These are phyloP conservation scores for Backusella circina DNA, from an alignment of 192 early-diverging fungal species.

Conservation along the genomic window DNA sequence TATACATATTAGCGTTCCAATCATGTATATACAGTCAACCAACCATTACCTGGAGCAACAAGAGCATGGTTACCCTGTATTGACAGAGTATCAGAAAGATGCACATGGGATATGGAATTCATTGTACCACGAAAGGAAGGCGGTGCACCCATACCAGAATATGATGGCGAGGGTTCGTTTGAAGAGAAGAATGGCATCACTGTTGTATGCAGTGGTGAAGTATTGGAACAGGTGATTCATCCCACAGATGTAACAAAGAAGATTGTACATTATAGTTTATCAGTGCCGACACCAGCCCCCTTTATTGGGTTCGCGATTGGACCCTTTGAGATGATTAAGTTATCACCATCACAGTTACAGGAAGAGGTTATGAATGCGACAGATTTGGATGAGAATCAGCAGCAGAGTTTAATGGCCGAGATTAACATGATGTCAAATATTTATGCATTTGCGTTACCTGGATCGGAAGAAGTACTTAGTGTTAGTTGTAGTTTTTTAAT, in stretches of 20 bases:
- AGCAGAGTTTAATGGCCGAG: slow-evolving; percentile 35
- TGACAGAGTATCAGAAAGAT: slow-evolving; percentile 59
- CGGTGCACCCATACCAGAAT: slow-evolving; percentile 20
- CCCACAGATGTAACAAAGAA: slow-evolving; percentile 54
- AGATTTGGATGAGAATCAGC: slow-evolving; percentile 30
- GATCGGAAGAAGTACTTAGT: slow-evolving; percentile 56
- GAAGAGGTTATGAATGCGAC: slow-evolving; percentile 28
- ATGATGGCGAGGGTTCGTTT: slow-evolving; percentile 37
- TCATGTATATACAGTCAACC: slow-evolving; percentile 66
- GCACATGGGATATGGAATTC: slow-evolving; percentile 80
- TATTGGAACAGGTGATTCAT: slow-evolving; percentile 61
- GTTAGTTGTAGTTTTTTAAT: slow-evolving; percentile 59
- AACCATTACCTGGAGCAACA: slow-evolving; percentile 60
- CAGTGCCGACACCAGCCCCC: slow-evolving; percentile 65
- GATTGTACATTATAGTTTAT: slow-evolving; percentile 66
- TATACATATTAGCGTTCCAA: slow-evolving; percentile 36
- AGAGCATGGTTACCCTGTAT: slow-evolving; percentile 80
- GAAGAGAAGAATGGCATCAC: slow-evolving; percentile 45
- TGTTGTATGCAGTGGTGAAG: slow-evolving; percentile 67
- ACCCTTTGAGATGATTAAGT: slow-evolving; percentile 49
- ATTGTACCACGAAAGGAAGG: slow-evolving; percentile 54
- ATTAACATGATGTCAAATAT: slow-evolving; percentile 40
- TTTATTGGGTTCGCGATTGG: slow-evolving; percentile 73
- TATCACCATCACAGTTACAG: slow-evolving; percentile 32
- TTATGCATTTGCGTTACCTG: slow-evolving; percentile 72